Conservation (phyloP, 176 grass and related monocot species). For the Poa pratensis region DNA sequence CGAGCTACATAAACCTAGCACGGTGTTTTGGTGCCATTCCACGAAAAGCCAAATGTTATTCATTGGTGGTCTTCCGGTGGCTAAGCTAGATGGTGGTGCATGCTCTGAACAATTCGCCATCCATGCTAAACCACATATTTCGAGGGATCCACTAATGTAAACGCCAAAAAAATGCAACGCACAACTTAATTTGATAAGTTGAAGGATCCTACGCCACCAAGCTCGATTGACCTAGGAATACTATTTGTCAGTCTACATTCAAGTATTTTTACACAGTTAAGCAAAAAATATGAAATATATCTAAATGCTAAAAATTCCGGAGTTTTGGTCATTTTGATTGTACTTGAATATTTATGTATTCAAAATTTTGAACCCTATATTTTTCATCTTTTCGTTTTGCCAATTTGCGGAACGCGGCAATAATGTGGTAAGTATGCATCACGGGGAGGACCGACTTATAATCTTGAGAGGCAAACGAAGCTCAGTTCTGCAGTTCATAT, state of each 20-base stretch:
- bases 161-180: background rate
- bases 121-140: background rate
- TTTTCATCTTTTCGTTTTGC: background rate
- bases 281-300: background rate
- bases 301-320: background rate
- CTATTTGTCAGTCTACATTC: background rate
- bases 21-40: too few relatives aligned
- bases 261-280: background rate
- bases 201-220: background rate
- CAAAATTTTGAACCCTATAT: background rate
- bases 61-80: background rate
- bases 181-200: background rate
- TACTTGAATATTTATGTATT: background rate
- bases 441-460: background rate
- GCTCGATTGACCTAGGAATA: background rate
- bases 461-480: background rate
- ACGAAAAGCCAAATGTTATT: too few relatives aligned
- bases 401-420: accelerated
- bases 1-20: too few relatives aligned
- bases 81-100: background rate
- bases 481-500: background rate
- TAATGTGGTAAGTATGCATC: background rate
- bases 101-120: background rate
- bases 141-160: background rate
- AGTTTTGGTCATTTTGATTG: background rate